These are phyloP conservation scores for Pyrenophora seminiperda DNA, from an alignment of 2,329 filamentous ascomycete species.

Conservation along the genomic window DNA sequence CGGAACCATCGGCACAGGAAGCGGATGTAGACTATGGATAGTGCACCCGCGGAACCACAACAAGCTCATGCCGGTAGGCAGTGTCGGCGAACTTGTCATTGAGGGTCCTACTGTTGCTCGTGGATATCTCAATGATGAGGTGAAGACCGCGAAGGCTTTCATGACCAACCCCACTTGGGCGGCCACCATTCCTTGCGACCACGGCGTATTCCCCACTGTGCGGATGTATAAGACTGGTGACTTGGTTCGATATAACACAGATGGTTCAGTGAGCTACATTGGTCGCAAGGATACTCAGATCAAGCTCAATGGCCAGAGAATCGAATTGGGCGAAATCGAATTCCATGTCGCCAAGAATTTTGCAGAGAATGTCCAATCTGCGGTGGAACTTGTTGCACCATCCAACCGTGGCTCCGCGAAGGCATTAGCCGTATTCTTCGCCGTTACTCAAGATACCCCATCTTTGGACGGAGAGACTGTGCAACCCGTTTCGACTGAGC, in stretches of 20 bases:
- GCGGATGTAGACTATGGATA: constrained; percentile 47
- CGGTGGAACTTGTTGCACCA: constrained; percentile 42
- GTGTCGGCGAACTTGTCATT: constrained; percentile 40
- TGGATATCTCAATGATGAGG: constrained; percentile 31
- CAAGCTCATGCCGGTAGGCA: constrained; percentile 40
- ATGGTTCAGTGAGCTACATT: constrained; percentile 36
- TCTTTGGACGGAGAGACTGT: constrained; percentile 8
- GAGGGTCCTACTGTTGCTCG: constrained; percentile 57
- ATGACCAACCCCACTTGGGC: constrained; percentile 38
- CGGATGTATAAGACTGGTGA: constrained; percentile 33
- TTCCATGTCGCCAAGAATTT: constrained; percentile 43
- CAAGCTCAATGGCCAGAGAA: constrained; percentile 39
- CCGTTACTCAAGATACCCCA: constrained; percentile 20
- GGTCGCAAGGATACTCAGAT: constrained; percentile 40
- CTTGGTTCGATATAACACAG: constrained; percentile 26
- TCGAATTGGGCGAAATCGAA: constrained; percentile 40
- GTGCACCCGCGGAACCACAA: constrained; percentile 49
- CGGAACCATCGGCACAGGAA: constrained; percentile 39
- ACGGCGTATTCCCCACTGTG: constrained; percentile 19
- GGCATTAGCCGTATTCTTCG: constrained; percentile 42
- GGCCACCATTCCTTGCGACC: constrained; percentile 7
- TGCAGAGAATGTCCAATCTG: constrained; percentile 38
- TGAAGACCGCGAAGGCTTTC: constrained; percentile 37
- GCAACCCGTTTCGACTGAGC: constrained; percentile 25
- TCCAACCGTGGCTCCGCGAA: constrained; percentile 36